These are phyloP conservation scores for Lodderomyces jiufengensis DNA, from an alignment of 1,139 yeast species.

Conservation along the genomic window DNA sequence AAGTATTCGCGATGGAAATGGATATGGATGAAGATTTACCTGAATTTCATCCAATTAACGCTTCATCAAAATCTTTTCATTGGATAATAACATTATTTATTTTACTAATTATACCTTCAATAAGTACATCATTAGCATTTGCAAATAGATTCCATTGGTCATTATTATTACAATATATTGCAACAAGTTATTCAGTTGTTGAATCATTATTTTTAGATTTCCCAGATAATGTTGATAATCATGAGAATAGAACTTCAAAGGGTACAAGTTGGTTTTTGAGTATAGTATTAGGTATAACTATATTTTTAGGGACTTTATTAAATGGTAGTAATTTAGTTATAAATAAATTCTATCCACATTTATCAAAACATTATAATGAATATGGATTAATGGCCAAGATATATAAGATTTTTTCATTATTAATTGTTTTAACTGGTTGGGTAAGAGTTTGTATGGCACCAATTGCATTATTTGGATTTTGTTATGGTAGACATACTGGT, in stretches of 20 bases:
- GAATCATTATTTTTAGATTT: constrained; percentile 58
- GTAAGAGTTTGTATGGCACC: constrained; percentile 79
- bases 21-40: constrained; percentile 34
- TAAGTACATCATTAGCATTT: constrained; percentile 50
- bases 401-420: constrained; percentile 47
- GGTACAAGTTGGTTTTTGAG: constrained; percentile 64
- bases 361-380: constrained; percentile 18
- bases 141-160: constrained; percentile 50
- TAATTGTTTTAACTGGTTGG: constrained; percentile 53
- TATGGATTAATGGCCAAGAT: constrained; percentile 19
- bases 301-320: constrained; percentile 52
- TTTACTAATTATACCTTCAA: constrained; percentile 51
- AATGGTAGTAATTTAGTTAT: constrained; percentile 50
- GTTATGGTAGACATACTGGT: constrained; percentile 70
- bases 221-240: constrained; percentile 56
- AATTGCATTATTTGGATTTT: constrained; percentile 77
- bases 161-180: constrained; percentile 42
- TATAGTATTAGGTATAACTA: constrained; percentile 40
- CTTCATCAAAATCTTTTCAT: constrained; percentile 57
- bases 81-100: constrained; percentile 52
- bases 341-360: constrained; percentile 34
- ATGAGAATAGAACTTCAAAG: constrained; percentile 62
- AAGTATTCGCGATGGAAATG: constrained; percentile 16
- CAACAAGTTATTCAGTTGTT: constrained; percentile 48
- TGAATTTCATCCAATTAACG: constrained; percentile 45